A percentile compares a stretch with the other conserved stretches of the same genome.
phyloP scores from a whole-genome alignment of 2,329 filamentous ascomycete species.

The Fusarium sp. region DNA sequence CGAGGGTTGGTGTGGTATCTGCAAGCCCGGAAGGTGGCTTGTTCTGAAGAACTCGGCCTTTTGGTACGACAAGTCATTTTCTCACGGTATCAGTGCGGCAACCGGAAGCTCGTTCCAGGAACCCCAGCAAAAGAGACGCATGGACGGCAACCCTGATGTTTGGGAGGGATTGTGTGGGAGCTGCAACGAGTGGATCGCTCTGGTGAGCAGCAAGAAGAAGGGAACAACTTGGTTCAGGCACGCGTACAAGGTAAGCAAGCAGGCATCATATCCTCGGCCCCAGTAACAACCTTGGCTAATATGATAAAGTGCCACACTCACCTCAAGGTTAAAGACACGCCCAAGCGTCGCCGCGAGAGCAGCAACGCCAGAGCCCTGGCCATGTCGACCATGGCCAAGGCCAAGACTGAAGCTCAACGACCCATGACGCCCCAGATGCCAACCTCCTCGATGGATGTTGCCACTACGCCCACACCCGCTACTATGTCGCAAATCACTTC shows the following conservation, averaged over 20 bases:
- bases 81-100: constrained; percentile 85
- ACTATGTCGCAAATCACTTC: constrained; percentile 45
- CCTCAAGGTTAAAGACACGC: constrained; percentile 77
- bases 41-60: constrained; percentile 91
- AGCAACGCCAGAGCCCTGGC: constrained; percentile 61
- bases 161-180: constrained; percentile 84
- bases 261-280: constrained; percentile 23
- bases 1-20: constrained; percentile 91
- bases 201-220: constrained; percentile 90
- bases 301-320: constrained; percentile 74
- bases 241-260: constrained; percentile 78
- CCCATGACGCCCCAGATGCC: constrained; percentile 48
- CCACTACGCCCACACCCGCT: constrained; percentile 44
- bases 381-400: constrained; percentile 59
- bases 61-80: constrained; percentile 94
- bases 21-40: constrained; percentile 87
- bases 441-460: constrained; percentile 36
- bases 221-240: constrained; percentile 94
- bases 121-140: constrained; percentile 79
- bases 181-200: constrained; percentile 83
- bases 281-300: constrained; percentile 28
- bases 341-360: constrained; percentile 75
- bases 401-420: constrained; percentile 59
- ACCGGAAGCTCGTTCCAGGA: constrained; percentile 84
- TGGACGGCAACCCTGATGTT: constrained; percentile 84